These are phyloP conservation scores for Leishmania amazonensis DNA, from an alignment of 208 protist species.

Conservation along the genomic window DNA sequence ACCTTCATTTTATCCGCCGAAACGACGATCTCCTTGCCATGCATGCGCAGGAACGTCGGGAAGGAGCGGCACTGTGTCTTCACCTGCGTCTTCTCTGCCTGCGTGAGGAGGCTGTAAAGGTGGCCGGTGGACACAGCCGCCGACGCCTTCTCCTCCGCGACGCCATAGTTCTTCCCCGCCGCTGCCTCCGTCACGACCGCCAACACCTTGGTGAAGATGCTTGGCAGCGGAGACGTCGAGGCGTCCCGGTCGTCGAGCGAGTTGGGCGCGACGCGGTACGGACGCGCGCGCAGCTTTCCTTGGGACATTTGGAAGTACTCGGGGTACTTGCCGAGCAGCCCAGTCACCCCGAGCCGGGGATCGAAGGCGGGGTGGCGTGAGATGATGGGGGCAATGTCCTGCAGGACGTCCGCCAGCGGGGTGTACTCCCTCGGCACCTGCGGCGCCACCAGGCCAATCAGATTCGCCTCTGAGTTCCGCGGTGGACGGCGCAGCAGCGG, in stretches of 20 bases:
- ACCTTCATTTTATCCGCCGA: constrained; percentile 77
- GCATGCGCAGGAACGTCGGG: constrained; percentile 81
- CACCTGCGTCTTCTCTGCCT: constrained; percentile 56
- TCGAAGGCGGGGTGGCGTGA: constrained; percentile 83
- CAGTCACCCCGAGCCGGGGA: constrained; percentile 73
- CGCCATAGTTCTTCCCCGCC: constrained; percentile 62
- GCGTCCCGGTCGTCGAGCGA: constrained; percentile 61
- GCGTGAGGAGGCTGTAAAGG: constrained; percentile 69
- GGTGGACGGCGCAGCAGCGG: constrained; percentile 49
- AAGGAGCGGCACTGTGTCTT: constrained; percentile 70
- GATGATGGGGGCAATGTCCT: constrained; percentile 78
- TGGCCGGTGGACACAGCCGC: constrained; percentile 62
- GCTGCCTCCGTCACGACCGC: constrained; percentile 50
- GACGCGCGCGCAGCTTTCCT: constrained; percentile 71
- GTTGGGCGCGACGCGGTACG: constrained; percentile 72
- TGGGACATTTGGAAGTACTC: constrained; percentile 88
- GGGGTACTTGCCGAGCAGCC: constrained; percentile 84
- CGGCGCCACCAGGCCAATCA: constrained; percentile 65
- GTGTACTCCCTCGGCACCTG: constrained; percentile 68
- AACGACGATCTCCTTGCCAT: constrained; percentile 75
- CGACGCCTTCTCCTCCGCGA: constrained; percentile 39
- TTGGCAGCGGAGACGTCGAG: constrained; percentile 58
- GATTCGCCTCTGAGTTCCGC: constrained; percentile 78
- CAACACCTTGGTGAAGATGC: constrained; percentile 59
- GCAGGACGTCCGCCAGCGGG: constrained; percentile 67